Evolutionary conservation across 169 alveolate species (phyloP), one percentile per base, ranked within the genome.

Genomic region (Cryptosporidium canis): DNA sequence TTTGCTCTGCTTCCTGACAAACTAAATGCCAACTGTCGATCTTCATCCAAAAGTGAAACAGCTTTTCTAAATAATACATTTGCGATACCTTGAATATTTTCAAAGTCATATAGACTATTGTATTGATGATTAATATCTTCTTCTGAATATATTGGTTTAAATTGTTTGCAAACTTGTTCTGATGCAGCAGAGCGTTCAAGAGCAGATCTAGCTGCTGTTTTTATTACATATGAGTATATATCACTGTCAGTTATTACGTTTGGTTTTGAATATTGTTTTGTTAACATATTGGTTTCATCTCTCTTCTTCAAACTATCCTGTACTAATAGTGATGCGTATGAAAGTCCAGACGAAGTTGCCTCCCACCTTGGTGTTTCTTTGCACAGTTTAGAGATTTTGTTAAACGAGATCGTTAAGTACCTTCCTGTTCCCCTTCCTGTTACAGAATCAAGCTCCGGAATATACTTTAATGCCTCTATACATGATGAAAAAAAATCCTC

Each of bases 201-300:
- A 18, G 87, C 87, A 58, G 87, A 77, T 24, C 87, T 77, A 7
- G 87, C 39, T 29, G 87, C 87, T 31, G 87, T 77, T 21, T 77
- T 77, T 37, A 77, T 63, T 35, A 77, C 87, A 39, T 77, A 77
- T 0, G 87, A 77, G 41, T 56, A 41, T 27, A 77, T 77, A 39
- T 66, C 43, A 6, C 41, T 16, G 18, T 66, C 83, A 16, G 55
- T 43, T 41, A 66, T 31, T 11, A 66, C 41, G 29, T 12, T 39
- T 24, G 35, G n/a, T 33, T 77, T 66, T 24, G 45, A 41, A 43
- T 39, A 41, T 12, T 71, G 66, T 31, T 77, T 77, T 41, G 39
- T 5, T 16, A n/a, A 24, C 11, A 12, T 39, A 33, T 66, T 66
- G 2, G 31, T 21, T 12, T 24, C 43, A 12, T 70, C 66, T 29